Conservation (phyloP, 2,329 filamentous ascomycete species). For the Penicillium crustosum region DNA sequence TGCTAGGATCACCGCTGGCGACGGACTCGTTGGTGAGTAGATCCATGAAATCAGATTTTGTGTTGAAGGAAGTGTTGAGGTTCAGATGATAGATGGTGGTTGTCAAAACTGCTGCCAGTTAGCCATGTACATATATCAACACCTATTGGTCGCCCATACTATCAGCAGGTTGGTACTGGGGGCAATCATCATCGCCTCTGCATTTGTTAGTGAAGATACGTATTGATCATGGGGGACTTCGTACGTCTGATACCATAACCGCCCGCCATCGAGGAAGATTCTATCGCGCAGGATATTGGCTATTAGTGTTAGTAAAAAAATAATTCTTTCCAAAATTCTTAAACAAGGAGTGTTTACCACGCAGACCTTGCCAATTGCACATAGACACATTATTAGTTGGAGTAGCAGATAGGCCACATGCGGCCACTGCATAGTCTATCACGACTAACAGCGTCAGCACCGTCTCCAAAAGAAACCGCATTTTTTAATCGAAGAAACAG, state of each 20-base stretch:
- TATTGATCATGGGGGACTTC: background rate
- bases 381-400: conserved; percentile 10
- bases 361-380: conserved; percentile 19
- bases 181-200: conserved; percentile 17
- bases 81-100: conserved; percentile 17
- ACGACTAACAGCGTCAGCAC: background rate
- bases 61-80: conserved; percentile 18
- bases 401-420: conserved; percentile 2
- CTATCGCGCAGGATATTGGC: conserved; percentile 22
- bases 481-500: background rate
- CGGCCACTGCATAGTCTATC: conserved; percentile 1
- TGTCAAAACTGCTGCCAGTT: conserved; percentile 9
- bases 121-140: background rate
- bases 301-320: conserved; percentile 6
- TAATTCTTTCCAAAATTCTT: background rate
- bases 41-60: conserved; percentile 12
- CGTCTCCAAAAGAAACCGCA: background rate
- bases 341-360: conserved; percentile 3
- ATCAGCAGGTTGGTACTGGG: background rate
- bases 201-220: background rate
- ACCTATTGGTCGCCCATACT: background rate
- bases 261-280: conserved; percentile 20
- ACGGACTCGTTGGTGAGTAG: conserved; percentile 40
- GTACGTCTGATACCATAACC: conserved; percentile 18
- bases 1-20: conserved; percentile 7